A percentile compares a stretch with the other conserved stretches of the same genome.
These are phyloP conservation scores for Lactarius akahatsu DNA, from an alignment of 768 basidiomycete species.

Conservation along the genomic window DNA sequence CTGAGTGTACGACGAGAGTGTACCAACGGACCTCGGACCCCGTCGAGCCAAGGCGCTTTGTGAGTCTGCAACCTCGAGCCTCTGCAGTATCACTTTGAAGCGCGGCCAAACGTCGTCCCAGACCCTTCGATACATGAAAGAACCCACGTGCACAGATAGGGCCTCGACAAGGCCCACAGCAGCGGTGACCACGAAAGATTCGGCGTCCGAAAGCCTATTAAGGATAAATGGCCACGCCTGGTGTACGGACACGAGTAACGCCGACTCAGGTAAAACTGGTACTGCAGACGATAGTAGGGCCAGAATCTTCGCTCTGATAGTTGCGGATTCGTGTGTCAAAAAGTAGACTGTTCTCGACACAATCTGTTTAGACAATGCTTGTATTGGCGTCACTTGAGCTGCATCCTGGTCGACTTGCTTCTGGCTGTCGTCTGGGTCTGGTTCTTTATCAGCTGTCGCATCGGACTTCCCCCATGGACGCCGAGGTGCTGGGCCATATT, in stretches of 20 bases:
- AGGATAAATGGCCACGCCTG: conserved; percentile 93
- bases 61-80: conserved; percentile 62
- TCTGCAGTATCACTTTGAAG: conserved; percentile 59
- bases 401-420: conserved; percentile 42
- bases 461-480: conserved; percentile 52
- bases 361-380: conserved; percentile 79
- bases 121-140: conserved; percentile 80
- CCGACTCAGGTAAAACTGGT: conserved; percentile 66
- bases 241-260: conserved; percentile 82
- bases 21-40: conserved; percentile 50
- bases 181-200: conserved; percentile 77
- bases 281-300: conserved; percentile 70
- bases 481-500: conserved; percentile 61
- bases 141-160: conserved; percentile 68
- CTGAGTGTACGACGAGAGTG: conserved; percentile 73
- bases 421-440: conserved; percentile 29
- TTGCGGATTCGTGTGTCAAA: conserved; percentile 84
- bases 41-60: conserved; percentile 65
- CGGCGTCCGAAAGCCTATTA: conserved; percentile 71
- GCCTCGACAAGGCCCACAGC: conserved; percentile 73
- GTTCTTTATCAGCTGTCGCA: conserved; percentile 31
- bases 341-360: conserved; percentile 85
- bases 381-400: conserved; percentile 63
- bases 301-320: conserved; percentile 83
- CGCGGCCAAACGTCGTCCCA: conserved; percentile 95